Conservation (phyloP, 2,329 filamentous ascomycete genomes). For the Diplodia corticola region DNA sequence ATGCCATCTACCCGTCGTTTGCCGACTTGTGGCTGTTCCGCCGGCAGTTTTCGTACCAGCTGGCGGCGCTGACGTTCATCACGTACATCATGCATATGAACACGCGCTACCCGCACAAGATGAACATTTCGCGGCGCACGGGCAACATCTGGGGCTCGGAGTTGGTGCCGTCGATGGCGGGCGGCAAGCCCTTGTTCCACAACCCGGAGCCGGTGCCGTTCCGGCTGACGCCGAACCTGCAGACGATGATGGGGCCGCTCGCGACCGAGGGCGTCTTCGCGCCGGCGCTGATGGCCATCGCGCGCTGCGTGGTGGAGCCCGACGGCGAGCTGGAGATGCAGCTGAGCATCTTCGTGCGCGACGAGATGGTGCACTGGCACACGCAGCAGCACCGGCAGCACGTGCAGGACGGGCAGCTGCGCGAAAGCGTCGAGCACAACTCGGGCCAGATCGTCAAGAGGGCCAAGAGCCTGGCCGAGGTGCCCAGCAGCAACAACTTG, state of each 20-base stretch:
- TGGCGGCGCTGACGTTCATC: conserved; percentile 95
- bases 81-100: conserved; percentile 98
- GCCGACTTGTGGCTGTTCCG: conserved; percentile 98
- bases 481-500: conserved; percentile 70
- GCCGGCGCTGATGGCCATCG: conserved; percentile 94
- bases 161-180: conserved; percentile 85
- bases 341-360: conserved; percentile 88
- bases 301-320: conserved; percentile 87
- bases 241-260: conserved; percentile 92
- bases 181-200: conserved; percentile 82
- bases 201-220: conserved; percentile 96
- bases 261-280: conserved; percentile 95
- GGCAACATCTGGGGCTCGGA: conserved; percentile 98
- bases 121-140: conserved; percentile 81
- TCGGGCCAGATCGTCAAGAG: conserved; percentile 90
- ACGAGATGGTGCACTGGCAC: conserved; percentile 98
- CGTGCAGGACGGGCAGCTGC: conserved; percentile 62
- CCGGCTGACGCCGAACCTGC: conserved; percentile 93
- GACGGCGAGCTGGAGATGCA: conserved; percentile 84
- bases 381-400: conserved; percentile 70
- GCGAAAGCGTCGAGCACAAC: conserved; percentile 81
- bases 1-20: conserved; percentile 81
- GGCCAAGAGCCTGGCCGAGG: conserved; percentile 78
- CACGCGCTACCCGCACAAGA: conserved; percentile 91
- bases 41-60: conserved; percentile 92